phyloP scores from a whole-genome alignment of 2,329 filamentous ascomycete genomes.

The Verticillium dahliae region DNA sequence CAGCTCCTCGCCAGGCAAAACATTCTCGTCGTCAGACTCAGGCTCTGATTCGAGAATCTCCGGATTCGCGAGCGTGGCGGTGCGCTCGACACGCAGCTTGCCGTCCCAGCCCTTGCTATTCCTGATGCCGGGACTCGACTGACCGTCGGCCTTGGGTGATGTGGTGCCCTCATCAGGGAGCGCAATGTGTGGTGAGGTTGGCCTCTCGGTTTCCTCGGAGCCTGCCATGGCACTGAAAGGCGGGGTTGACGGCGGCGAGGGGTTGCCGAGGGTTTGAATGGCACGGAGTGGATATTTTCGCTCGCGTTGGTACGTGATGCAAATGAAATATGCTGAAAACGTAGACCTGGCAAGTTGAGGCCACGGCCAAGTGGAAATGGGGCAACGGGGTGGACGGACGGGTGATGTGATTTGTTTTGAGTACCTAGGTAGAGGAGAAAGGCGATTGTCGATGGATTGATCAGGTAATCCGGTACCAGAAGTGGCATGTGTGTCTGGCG shows the following conservation, averaged over 20 bases:
- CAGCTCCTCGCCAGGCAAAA: slow-evolving; percentile 67
- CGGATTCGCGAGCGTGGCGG: slow-evolving; percentile 64
- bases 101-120: slow-evolving; percentile 76
- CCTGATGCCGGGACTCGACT: slow-evolving; percentile 40
- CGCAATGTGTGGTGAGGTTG: slow-evolving; percentile 38
- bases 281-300: neutral
- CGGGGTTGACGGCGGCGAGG: neutral
- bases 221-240: slow-evolving; percentile 29
- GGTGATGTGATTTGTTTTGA: neutral
- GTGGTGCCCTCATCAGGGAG: slow-evolving; percentile 35
- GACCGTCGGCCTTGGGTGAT: slow-evolving; percentile 26
- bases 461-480: neutral
- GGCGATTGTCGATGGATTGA: neutral
- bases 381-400: neutral
- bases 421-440: neutral
- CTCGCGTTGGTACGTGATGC: neutral
- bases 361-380: neutral
- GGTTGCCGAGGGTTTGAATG: neutral
- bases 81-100: slow-evolving; percentile 69
- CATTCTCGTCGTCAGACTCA: slow-evolving; percentile 67
- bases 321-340: too few species aligned
- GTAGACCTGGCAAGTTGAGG: neutral
- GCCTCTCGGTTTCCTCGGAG: slow-evolving; percentile 27
- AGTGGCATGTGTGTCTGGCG: neutral
- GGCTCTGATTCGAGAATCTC: slow-evolving; percentile 72